phyloP scores from a whole-genome alignment of 352 stramenopile species.

The Stephanocyclus meneghinianus region DNA sequence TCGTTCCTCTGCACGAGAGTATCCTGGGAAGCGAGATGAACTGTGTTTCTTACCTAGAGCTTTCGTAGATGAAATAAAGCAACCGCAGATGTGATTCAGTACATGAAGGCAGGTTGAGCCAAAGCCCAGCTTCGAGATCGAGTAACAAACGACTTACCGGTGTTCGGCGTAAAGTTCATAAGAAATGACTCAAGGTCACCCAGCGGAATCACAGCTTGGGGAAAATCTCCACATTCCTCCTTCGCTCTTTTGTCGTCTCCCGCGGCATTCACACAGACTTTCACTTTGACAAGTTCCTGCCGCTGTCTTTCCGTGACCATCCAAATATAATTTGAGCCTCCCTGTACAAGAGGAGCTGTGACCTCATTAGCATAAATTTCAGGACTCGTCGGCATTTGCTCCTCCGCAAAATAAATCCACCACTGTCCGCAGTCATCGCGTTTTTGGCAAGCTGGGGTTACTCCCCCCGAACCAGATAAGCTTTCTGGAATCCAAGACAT shows the following conservation, averaged over 20 bases:
- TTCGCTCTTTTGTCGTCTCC: slow-evolving; percentile 39
- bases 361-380: slow-evolving; percentile 80
- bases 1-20: slow-evolving; percentile 65
- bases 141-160: not conserved
- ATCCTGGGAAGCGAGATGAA: slow-evolving; percentile 65
- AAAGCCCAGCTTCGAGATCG: not conserved
- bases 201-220: slow-evolving; percentile 75
- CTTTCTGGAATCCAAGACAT: slow-evolving; percentile 77
- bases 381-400: slow-evolving; percentile 76
- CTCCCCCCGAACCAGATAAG: slow-evolving; percentile 60
- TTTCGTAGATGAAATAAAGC: slow-evolving; percentile 4
- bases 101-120: not conserved
- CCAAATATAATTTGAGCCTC: slow-evolving; percentile 77
- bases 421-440: slow-evolving; percentile 72
- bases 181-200: slow-evolving; percentile 78
- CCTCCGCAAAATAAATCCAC: slow-evolving; percentile 80
- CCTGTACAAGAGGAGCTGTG: slow-evolving; percentile 63
- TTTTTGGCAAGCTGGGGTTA: slow-evolving; percentile 62
- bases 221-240: slow-evolving; percentile 54
- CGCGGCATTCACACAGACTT: slow-evolving; percentile 55
- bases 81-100: not conserved
- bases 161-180: slow-evolving; percentile 81
- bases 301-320: slow-evolving; percentile 79
- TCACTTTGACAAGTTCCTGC: slow-evolving; percentile 67
- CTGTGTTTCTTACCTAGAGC: slow-evolving; percentile 77